Evolutionary conservation across 2,329 filamentous ascomycete genomes (phyloP).

Genomic region (Sarocladiaceae sp.): DNA sequence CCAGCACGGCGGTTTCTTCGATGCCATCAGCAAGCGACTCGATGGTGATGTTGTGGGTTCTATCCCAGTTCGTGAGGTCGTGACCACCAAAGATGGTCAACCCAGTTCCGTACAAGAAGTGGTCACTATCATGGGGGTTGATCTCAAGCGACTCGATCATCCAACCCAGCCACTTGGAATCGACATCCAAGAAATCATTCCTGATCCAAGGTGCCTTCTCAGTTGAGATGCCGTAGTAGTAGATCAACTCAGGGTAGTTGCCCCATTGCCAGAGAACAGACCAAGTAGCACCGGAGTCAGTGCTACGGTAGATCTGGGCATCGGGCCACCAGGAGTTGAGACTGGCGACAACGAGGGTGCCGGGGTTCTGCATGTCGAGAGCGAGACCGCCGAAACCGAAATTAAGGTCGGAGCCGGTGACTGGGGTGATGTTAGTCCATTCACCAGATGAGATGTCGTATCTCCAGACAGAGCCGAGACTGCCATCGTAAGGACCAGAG

Average conservation of each 20-base stretch:
- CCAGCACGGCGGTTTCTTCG: conserved; percentile 48
- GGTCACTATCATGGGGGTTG: conserved; percentile 53
- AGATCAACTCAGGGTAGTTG: conserved; percentile 38
- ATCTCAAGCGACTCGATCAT: conserved; percentile 58
- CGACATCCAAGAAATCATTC: conserved; percentile 40
- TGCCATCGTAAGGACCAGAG: conserved; percentile 54
- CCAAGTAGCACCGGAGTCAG: conserved; percentile 51
- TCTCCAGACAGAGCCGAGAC: conserved; percentile 46
- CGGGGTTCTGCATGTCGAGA: conserved; percentile 48
- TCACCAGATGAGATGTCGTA: conserved; percentile 44
- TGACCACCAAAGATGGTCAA: conserved; percentile 49
- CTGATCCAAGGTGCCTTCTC: conserved; percentile 50
- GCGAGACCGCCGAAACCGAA: conserved; percentile 54
- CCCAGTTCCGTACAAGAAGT: conserved; percentile 59
- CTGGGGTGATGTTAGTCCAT: conserved; percentile 56
- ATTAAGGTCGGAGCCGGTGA: conserved; percentile 38
- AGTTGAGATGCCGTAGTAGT: conserved; percentile 42
- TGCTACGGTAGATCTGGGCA: conserved; percentile 51
- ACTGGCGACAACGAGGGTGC: conserved; percentile 52
- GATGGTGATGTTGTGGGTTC: conserved; percentile 42
- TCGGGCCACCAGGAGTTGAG: conserved; percentile 59
- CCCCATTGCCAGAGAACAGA: conserved; percentile 49
- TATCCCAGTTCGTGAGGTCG: conserved; percentile 53
- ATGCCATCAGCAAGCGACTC: conserved; percentile 49
- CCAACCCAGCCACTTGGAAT: conserved; percentile 52